Percentiles rank a stretch among this genome's conserved stretches.
phyloP scores from a whole-genome alignment of 1,284 basidiomycete species.

The Gymnopus androsaceus region DNA sequence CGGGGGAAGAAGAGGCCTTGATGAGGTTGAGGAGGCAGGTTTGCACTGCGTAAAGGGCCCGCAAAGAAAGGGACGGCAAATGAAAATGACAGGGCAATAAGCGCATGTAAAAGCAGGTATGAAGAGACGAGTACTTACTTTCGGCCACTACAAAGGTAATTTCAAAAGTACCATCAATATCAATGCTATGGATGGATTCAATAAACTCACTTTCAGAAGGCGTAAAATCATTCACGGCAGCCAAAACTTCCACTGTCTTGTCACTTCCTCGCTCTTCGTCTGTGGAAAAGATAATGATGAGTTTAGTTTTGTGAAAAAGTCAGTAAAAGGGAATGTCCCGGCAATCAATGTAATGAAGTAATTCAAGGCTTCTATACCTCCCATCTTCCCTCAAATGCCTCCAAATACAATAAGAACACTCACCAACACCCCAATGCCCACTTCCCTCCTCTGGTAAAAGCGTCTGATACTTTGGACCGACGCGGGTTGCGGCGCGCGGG shows the following conservation, averaged over 20 bases:
- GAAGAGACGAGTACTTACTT: slow-evolving; percentile 36
- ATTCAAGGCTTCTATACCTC: no score
- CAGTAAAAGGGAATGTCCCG: slow-evolving; percentile 5
- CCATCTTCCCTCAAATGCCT: no score
- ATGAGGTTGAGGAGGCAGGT: slow-evolving; percentile 56
- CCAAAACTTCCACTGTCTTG: slow-evolving; percentile 71
- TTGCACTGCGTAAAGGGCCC: slow-evolving; percentile 56
- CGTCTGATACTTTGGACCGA: slow-evolving; percentile 87
- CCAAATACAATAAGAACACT: slow-evolving; percentile 21
- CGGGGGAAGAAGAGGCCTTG: no score
- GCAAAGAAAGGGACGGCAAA: no score
- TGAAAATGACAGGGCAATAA: no score
- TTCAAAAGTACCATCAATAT: slow-evolving; percentile 28
- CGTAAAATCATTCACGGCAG: slow-evolving; percentile 61
- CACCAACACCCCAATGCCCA: slow-evolving; percentile 41
- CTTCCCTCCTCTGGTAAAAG: slow-evolving; percentile 52
- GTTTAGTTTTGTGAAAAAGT: background rate
- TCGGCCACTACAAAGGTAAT: slow-evolving; percentile 44
- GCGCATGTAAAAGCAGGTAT: background rate
- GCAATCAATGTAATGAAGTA: background rate
- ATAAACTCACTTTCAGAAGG: slow-evolving; percentile 64
- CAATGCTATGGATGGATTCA: slow-evolving; percentile 19
- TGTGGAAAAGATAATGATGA: slow-evolving; percentile 25
- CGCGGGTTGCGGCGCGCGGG: slow-evolving; percentile 85
- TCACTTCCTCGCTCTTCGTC: slow-evolving; percentile 72